Evolutionary conservation across 345 rosid species (phyloP), one percentile per base, ranked within the genome.

Genomic region (Syzygium jambos): DNA sequence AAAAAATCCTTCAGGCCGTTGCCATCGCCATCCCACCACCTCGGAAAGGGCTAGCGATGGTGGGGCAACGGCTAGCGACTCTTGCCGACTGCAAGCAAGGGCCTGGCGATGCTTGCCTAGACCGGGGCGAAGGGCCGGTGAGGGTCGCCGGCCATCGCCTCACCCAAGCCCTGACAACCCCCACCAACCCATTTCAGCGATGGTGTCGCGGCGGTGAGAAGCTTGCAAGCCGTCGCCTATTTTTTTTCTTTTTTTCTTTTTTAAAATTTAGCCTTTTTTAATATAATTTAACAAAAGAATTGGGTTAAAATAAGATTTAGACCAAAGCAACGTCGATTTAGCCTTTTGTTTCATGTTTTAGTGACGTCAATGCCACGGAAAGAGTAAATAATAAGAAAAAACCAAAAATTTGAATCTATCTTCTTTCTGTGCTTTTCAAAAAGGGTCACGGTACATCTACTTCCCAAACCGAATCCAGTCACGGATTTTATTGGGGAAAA

Each of bases 31-130:
- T 57, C 65, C 27, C 29, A 57, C 29, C 65, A 57, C 29, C 15
- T 57, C 25, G 65, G 29, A 57, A 57, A 57, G 11, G 29, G 65
- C 1, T 15, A 0, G 6, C 65, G 9, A 0, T 56, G 29, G 3
- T 57, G 6, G 29, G 15, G 65, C 1, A 0, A 57, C 25, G 65
- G 65, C 14, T 57, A 57, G 63, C 29, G 27, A 57, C 14, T 29
- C 63, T 57, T 25, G 65, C 4, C 27, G 15, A 57, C 29, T 4
- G 16, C 15, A 2, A 57, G 14, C 14, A 57, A 57, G 29, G 11
- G 29, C 15, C 15, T 0, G 0, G 7, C 0, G 6, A 57, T 29
- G 2, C n/a, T 25, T 57, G 15, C 65, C 65, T 14, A 57, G 5
- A 57, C 25, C 3, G 25, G 2, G 63, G n/a, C 6, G 25, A 57